A percentile compares a stretch with the other conserved stretches of the same genome.
These are phyloP conservation scores for Alternaria sp. DNA, from an alignment of 2,329 filamentous ascomycete species.

Conservation along the genomic window DNA sequence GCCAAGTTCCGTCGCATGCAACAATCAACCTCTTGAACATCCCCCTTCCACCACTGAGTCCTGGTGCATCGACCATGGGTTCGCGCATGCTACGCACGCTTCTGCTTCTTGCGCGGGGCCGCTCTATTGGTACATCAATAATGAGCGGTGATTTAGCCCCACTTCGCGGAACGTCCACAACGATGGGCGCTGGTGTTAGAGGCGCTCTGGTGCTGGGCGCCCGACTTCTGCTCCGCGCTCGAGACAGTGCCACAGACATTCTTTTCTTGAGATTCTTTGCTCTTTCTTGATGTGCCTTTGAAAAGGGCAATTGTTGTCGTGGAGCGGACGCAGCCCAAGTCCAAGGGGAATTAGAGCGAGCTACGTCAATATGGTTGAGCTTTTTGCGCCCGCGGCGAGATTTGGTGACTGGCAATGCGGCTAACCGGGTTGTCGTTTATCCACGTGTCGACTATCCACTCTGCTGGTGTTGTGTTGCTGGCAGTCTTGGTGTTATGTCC, in stretches of 20 bases:
- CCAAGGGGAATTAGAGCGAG: slow-evolving; percentile 31
- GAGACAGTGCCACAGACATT: slow-evolving; percentile 41
- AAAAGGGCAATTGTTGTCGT: slow-evolving; percentile 32
- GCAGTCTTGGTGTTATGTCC: slow-evolving; percentile 12
- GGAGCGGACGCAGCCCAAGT: slow-evolving; percentile 32
- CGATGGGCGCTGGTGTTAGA: slow-evolving; percentile 34
- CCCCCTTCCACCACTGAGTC: slow-evolving; percentile 47
- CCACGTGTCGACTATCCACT: slow-evolving; percentile 15
- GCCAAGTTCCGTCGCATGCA: slow-evolving; percentile 58
- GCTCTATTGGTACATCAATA: slow-evolving; percentile 37
- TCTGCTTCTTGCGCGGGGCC: slow-evolving; percentile 35
- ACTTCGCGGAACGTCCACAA: slow-evolving; percentile 34
- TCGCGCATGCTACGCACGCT: slow-evolving; percentile 33
- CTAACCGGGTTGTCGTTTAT: slow-evolving; percentile 10
- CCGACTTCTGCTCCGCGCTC: slow-evolving; percentile 41
- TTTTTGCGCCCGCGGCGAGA: slow-evolving; percentile 24
- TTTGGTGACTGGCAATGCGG: slow-evolving; percentile 20
- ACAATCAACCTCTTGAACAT: slow-evolving; percentile 54
- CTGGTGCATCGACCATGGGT: slow-evolving; percentile 40
- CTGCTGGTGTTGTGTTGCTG: slow-evolving; percentile 17
- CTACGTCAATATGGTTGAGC: slow-evolving; percentile 32
- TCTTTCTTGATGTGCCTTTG: slow-evolving; percentile 23
- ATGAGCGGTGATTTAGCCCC: slow-evolving; percentile 41
- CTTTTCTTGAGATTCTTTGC: slow-evolving; percentile 22
- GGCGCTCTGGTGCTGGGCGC: slow-evolving; percentile 40